phyloP scores from a whole-genome alignment of 1,284 basidiomycete species.

The Athelia psychrophila region DNA sequence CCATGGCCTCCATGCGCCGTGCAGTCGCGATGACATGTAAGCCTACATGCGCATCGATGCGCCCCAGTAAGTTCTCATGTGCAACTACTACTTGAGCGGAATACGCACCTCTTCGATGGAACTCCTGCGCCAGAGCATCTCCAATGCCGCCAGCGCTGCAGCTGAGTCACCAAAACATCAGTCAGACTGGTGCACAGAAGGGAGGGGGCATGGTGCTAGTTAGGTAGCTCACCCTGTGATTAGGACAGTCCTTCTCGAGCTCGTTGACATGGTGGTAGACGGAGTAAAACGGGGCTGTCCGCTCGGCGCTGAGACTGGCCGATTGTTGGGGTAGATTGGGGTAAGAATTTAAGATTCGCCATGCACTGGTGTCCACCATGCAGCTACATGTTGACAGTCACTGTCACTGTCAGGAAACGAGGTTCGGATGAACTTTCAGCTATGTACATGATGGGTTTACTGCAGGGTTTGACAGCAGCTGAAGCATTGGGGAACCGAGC shows the following conservation, averaged over 20 bases:
- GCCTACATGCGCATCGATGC: slow-evolving; percentile 12
- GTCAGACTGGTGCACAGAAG: not conserved
- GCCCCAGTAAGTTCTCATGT: not conserved
- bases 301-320: no score
- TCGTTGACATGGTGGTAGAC: not conserved
- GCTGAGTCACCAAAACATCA: slow-evolving; percentile 4
- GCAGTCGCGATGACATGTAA: slow-evolving; percentile 29
- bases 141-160: slow-evolving; percentile 21
- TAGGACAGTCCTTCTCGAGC: slow-evolving; percentile 8
- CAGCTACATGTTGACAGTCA: no score
- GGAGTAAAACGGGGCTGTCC: no score
- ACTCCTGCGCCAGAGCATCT: slow-evolving; percentile 19
- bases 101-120: slow-evolving; percentile 16
- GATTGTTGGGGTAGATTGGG: no score
- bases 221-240: slow-evolving; percentile 13
- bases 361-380: no score
- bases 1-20: slow-evolving; percentile 21
- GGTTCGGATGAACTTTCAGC: no score
- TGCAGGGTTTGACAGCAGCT: no score
- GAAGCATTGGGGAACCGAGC: no score
- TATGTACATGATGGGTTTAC: no score
- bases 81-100: not conserved
- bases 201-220: no score
- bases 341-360: no score
- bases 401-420: no score